A percentile compares a stretch with the other conserved stretches of the same genome.
These are phyloP conservation scores for Cajanus cajan DNA, from an alignment of 306 rosid species.

Conservation along the genomic window DNA sequence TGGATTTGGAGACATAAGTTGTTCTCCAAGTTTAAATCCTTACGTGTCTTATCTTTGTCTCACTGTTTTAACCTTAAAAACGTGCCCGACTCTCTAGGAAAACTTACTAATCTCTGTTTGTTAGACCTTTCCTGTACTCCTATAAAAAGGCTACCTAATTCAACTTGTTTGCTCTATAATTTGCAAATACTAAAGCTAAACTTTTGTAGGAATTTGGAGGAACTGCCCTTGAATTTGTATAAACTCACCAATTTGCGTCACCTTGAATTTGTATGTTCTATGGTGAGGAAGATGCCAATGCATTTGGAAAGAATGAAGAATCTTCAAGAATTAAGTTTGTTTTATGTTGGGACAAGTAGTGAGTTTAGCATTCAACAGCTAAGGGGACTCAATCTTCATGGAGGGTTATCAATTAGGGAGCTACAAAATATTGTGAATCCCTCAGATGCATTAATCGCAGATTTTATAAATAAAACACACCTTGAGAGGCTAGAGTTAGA, in stretches of 20 bases:
- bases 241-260: neutral
- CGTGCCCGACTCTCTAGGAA: neutral
- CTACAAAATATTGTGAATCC: neutral
- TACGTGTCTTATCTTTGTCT: neutral
- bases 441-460: neutral
- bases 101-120: neutral
- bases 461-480: neutral
- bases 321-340: neutral
- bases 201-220: neutral
- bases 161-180: neutral
- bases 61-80: neutral
- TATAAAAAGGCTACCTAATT: neutral
- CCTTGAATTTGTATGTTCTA: neutral
- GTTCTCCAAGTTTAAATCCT: neutral
- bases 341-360: neutral
- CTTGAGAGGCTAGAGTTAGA: neutral
- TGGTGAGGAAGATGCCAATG: neutral
- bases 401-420: neutral
- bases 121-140: neutral
- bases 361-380: too few relatives aligned
- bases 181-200: neutral
- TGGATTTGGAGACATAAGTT: neutral
- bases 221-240: neutral
- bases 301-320: neutral
- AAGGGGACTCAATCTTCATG: neutral